Conservation (phyloP, 2,329 filamentous ascomycete genomes). For the Aureobasidium sp. region DNA sequence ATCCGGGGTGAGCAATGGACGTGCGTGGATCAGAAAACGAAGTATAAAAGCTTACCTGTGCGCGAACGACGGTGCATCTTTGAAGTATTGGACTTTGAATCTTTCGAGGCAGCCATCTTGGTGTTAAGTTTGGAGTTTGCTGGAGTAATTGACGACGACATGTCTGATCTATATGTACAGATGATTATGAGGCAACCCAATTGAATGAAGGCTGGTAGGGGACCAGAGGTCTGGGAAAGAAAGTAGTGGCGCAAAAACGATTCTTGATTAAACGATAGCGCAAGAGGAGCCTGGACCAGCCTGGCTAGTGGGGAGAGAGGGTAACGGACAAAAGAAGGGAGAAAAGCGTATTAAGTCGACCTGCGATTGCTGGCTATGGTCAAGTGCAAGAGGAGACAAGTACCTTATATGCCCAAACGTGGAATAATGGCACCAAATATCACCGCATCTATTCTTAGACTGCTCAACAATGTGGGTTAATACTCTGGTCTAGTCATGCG, state of each 20-base stretch:
- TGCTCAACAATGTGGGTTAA: conserved; percentile 20
- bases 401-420: conserved; percentile 43
- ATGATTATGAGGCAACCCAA: conserved; percentile 22
- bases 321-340: conserved; percentile 25
- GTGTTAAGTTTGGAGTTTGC: conserved; percentile 36
- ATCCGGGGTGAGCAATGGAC: conserved; percentile 39
- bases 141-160: conserved; percentile 40
- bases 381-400: conserved; percentile 28
- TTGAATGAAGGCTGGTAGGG: conserved; percentile 25
- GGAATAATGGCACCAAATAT: conserved; percentile 34
- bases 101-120: conserved; percentile 47
- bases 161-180: conserved; percentile 37
- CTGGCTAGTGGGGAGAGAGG: conserved; percentile 35
- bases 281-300: conserved; percentile 42
- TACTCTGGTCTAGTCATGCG: conserved; percentile 16
- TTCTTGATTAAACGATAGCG: conserved; percentile 37
- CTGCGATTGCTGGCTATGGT: conserved; percentile 30
- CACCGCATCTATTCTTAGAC: conserved; percentile 43
- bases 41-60: conserved; percentile 63
- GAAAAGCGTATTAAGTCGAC: conserved; percentile 42
- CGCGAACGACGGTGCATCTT: conserved; percentile 93
- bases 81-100: conserved; percentile 51
- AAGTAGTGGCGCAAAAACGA: conserved; percentile 25
- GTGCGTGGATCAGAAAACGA: conserved; percentile 54
- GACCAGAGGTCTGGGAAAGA: conserved; percentile 24